Evolutionary conservation across 805 yeast species (phyloP), one percentile per base, ranked within the genome.

Genomic region (Phaffomyces opuntiae): DNA sequence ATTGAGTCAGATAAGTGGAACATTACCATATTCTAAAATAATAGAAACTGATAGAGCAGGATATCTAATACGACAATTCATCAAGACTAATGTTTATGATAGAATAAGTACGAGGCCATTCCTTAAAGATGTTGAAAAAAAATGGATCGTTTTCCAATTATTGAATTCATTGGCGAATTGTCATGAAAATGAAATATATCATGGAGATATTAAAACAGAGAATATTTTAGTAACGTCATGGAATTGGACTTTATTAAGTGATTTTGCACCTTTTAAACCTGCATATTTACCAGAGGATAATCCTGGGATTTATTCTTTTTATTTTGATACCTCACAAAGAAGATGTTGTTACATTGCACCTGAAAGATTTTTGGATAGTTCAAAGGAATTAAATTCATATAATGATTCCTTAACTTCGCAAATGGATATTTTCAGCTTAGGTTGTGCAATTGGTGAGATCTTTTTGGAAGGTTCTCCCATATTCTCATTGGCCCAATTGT

Each of bases 331-430:
- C 3, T 85, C 95, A 2, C 87, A 80, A 59, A 72, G 97, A 52
- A 73, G 96, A 55, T 76, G 80, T 3, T 93, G 99, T 63, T 91
- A 91, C 62, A 63, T 93, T 38, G 98, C 99, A 0, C 99, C 99
- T 0, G 99, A 93, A 61, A 69, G 99, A 52, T 91, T 93, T 56
- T 49, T 40, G 50, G 63, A 57, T 49, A 54, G 56, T 7, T 49
- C 47, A 29, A 54, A 58, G 38, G 53, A 55, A 33, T 50, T 52
- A 19, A 43, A 45, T 9, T 34, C 40, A 5, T 34, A 48, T 17
- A 43, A 44, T 5, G 70, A 62, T 3, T 54, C 53, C 13, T 60
- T 86, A 27, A 74, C 81, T 1, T 68, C 70, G 26, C 75, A 75
- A 41, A 86, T 87, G 93, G 99, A 93, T 63, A 69, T 91, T 24